Conservation (phyloP, 148 eudicot genomes). For the Pharnaceum exiguum region DNA sequence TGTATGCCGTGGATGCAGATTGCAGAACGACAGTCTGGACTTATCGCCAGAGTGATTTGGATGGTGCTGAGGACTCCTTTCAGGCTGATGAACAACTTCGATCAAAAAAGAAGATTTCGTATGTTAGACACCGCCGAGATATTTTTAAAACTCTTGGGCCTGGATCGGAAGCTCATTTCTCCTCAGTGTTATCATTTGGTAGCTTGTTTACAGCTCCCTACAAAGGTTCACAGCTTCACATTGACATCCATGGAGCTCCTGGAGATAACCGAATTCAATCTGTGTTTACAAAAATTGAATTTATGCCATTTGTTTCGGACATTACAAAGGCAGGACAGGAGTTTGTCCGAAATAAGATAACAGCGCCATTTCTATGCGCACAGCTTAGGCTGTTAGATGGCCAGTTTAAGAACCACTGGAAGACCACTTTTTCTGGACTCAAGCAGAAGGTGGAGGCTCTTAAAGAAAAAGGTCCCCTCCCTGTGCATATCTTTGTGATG, state of each 20-base stretch:
- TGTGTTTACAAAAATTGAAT: conserved; percentile 45
- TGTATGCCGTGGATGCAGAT: conserved; percentile 61
- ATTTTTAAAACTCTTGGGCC: conserved; percentile 72
- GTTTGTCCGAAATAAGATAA: conserved; percentile 45
- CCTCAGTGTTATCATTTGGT: conserved; percentile 73
- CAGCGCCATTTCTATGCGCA: conserved; percentile 37
- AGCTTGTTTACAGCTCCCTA: conserved; percentile 77
- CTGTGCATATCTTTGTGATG: conserved; percentile 40
- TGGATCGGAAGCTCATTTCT: conserved; percentile 47
- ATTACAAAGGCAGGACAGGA: conserved; percentile 53
- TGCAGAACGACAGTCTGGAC: conserved; percentile 91
- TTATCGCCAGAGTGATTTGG: conserved; percentile 45
- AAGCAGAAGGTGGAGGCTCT: conserved; percentile 24
- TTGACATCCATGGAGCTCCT: conserved; percentile 65
- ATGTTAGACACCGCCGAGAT: conserved; percentile 59
- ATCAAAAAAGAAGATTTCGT: conserved; percentile 70
- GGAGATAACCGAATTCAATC: conserved; percentile 51
- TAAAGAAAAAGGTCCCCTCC: conserved; percentile 24
- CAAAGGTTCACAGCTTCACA: conserved; percentile 66
- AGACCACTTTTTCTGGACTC: conserved; percentile 32
- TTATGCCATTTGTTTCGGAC: conserved; percentile 65
- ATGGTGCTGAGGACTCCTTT: conserved; percentile 65
- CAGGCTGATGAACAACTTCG: conserved; percentile 90
- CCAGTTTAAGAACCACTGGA: conserved; percentile 47
- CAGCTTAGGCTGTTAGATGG: conserved; percentile 47